These are phyloP conservation scores for Musa schizocarpa DNA, from an alignment of 176 grass and related monocot species.

Conservation along the genomic window DNA sequence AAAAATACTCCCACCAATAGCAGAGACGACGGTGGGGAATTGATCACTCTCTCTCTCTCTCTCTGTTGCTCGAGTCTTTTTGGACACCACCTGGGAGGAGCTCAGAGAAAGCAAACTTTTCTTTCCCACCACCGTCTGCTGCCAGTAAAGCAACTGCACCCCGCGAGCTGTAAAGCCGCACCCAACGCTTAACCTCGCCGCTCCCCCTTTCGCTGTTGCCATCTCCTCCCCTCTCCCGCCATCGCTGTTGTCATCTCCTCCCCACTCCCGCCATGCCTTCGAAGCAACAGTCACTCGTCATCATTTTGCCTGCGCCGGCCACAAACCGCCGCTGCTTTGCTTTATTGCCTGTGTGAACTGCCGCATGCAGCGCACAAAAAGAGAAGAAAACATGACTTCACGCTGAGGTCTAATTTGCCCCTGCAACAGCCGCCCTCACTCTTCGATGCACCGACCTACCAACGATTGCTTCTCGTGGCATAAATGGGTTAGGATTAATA, in stretches of 20 bases:
- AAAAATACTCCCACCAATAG: too few species aligned
- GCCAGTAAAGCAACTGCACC: background rate
- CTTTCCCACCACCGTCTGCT: background rate
- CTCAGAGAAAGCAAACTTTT: background rate
- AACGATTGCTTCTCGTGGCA: too few species aligned
- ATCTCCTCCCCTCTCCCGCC: background rate
- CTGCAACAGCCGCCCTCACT: too few species aligned
- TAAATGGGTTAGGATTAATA: too few species aligned
- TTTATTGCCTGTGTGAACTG: background rate
- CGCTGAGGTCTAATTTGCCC: too few species aligned
- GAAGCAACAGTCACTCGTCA: slow-evolving; percentile 37
- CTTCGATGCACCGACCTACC: too few species aligned
- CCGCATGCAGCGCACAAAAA: too few species aligned
- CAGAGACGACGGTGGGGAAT: too few species aligned
- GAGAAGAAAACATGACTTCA: too few species aligned
- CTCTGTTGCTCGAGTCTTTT: background rate
- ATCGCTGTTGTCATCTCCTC: background rate
- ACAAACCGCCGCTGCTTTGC: background rate
- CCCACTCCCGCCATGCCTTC: background rate
- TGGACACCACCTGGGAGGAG: background rate
- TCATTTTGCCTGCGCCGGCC: background rate
- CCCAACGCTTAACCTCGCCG: background rate
- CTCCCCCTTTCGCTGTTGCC: background rate
- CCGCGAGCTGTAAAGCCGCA: slow-evolving; percentile 18
- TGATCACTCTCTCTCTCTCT: too few species aligned